Percentiles rank a stretch among this genome's conserved stretches.
Evolutionary conservation across 352 stramenopile genomes (phyloP).

Genomic region (Peronospora farinosa): DNA sequence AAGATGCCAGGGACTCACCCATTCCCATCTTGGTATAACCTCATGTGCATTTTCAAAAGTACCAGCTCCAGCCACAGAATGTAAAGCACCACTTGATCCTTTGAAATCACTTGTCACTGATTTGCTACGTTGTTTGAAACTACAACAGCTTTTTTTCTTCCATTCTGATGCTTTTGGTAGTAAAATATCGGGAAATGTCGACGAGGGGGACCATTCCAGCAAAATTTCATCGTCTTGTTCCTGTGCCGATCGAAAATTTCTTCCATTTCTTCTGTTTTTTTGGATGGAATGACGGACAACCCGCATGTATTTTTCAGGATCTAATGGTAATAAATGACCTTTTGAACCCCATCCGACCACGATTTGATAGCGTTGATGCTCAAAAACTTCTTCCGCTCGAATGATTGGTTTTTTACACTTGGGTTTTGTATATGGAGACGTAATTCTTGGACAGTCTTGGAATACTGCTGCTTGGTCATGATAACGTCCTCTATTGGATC

Average conservation of each 20-base stretch:
- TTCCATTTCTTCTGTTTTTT: not conserved
- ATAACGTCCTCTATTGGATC: constrained; percentile 2
- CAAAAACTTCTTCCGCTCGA: constrained; percentile 51
- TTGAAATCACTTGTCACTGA: constrained; percentile 15
- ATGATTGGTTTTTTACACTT: constrained; percentile 17
- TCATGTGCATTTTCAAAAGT: too few species aligned
- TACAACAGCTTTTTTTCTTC: not conserved
- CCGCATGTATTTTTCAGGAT: constrained; percentile 62
- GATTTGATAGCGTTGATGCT: constrained; percentile 66
- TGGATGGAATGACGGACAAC: constrained; percentile 20
- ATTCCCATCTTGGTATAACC: constrained; percentile 41
- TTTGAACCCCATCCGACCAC: constrained; percentile 72
- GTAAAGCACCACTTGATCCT: not conserved
- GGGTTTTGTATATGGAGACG: too few species aligned
- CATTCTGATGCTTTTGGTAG: constrained; percentile 26
- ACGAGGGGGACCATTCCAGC: constrained; percentile 36
- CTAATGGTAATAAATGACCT: constrained; percentile 61
- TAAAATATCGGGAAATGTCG: constrained; percentile 48
- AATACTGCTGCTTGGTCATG: too few species aligned
- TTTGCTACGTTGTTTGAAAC: constrained; percentile 22
- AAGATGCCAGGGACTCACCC: constrained; percentile 69
- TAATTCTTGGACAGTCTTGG: constrained; percentile 1
- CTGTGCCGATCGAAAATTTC: not conserved
- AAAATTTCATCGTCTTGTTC: constrained; percentile 15
- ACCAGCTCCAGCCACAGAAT: too few species aligned